Evolutionary conservation across 257 asterid genomes (phyloP), one percentile per base, ranked within the genome.

Genomic region (Nicotiana attenuata): DNA sequence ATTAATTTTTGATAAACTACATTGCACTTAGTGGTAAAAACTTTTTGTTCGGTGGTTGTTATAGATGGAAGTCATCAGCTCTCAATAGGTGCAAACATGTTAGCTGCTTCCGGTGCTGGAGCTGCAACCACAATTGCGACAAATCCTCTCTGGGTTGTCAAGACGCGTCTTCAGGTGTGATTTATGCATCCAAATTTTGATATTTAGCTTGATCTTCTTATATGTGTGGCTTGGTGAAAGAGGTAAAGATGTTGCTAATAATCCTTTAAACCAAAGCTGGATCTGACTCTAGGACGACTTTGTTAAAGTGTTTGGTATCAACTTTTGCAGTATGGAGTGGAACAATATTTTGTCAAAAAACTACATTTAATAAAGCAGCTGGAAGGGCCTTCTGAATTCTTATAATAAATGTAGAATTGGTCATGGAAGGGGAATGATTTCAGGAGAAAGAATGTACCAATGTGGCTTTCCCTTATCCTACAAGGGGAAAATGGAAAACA

Each of bases 81-180:
- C 80, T 89, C 99, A 1, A 16, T 96, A 81, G 97, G 99, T 88
- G 96, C 94, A 38, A 94, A 94, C 84, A 85, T 96, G 98, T 68
- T 92, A 77, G 97, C 99, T 87, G 99, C 99, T 81, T 88, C 97
- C 64, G 99, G 97, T 85, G 99, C 99, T 81, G 99, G 99, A 81
- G 97, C 96, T 84, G 97, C 94, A 19, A 96, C 99, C 3, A 88
- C 93, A 0, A 85, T 94, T 84, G 93, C 92, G 53, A 96, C 95
- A 78, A 96, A 94, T 88, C 99, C 99, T 83, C 97, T 96, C 45
- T 94, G 99, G 99, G 98, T 96, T 88, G 97, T 96, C 85, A 94
- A 94, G 91, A 96, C 98, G 65, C 93, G 98, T 86, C 89, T 96
- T 84, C 99, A 96, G 85, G 99, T 94, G 89, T 85, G 89, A 61